A percentile compares a stretch with the other conserved stretches of the same genome.
Evolutionary conservation across 1,284 basidiomycete genomes (phyloP).

Genomic region (Calocybe gambosa): DNA sequence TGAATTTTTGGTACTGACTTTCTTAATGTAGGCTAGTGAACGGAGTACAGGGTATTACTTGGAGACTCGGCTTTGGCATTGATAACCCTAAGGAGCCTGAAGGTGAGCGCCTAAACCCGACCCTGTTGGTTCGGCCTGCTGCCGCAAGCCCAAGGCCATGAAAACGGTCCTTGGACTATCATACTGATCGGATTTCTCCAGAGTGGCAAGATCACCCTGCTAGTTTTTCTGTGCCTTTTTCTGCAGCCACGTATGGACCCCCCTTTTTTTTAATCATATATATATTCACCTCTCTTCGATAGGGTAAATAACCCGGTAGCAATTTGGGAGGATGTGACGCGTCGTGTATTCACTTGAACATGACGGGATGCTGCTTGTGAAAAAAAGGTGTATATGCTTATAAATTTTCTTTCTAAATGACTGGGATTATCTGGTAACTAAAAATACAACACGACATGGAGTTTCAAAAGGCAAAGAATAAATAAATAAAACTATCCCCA

Average conservation of each 20-base stretch:
- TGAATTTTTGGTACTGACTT: conserved; percentile 2
- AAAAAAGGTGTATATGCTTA: too few species aligned
- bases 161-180: background rate
- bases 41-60: conserved; percentile 54
- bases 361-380: too few species aligned
- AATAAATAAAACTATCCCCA: too few species aligned
- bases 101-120: conserved; percentile 30
- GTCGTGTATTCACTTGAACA: conserved; percentile 13
- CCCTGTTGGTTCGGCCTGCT: background rate
- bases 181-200: conserved; percentile 19
- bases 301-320: conserved; percentile 31
- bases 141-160: background rate
- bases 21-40: conserved; percentile 26
- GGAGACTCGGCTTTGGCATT: conserved; percentile 55
- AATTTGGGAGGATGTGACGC: conserved; percentile 27
- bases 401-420: too few species aligned
- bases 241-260: conserved; percentile 37
- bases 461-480: too few species aligned
- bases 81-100: conserved; percentile 47
- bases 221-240: conserved; percentile 47
- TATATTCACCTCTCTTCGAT: conserved; percentile 4
- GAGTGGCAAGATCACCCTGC: conserved; percentile 60
- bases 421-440: too few species aligned
- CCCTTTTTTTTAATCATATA: conserved; percentile 3
- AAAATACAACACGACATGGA: too few species aligned